Evolutionary conservation across 805 yeast species (phyloP).

Genomic region (Spathaspora hagerdaliae): DNA sequence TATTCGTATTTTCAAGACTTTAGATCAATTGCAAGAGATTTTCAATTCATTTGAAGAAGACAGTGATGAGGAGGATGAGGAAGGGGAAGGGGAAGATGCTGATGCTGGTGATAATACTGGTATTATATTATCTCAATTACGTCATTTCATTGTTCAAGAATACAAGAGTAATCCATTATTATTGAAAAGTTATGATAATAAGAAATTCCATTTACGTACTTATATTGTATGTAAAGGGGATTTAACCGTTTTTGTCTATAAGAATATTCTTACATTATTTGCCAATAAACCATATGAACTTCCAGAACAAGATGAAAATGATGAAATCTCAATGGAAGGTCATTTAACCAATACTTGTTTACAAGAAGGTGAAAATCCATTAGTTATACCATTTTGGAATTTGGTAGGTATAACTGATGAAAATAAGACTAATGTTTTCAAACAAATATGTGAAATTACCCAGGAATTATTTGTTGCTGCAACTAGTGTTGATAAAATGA

Average conservation of each 20-base stretch:
- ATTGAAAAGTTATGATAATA: slow-evolving; percentile 51
- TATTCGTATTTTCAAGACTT: slow-evolving; percentile 72
- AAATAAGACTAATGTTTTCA: slow-evolving; percentile 41
- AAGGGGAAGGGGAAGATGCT: slow-evolving; percentile 34
- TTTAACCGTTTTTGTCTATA: slow-evolving; percentile 73
- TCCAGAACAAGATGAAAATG: slow-evolving; percentile 26
- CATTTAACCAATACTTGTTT: slow-evolving; percentile 94
- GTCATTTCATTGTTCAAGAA: slow-evolving; percentile 89
- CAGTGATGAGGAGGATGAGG: slow-evolving; percentile 58
- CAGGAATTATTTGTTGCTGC: slow-evolving; percentile 81
- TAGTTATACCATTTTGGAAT: slow-evolving; percentile 64
- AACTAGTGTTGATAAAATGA: slow-evolving; percentile 69
- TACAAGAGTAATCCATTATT: slow-evolving; percentile 70
- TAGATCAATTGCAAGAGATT: slow-evolving; percentile 75
- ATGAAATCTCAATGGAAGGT: slow-evolving; percentile 50
- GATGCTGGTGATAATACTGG: slow-evolving; percentile 50
- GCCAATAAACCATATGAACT: slow-evolving; percentile 50
- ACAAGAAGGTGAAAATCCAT: slow-evolving; percentile 51
- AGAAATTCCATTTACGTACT: slow-evolving; percentile 86
- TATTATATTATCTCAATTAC: slow-evolving; percentile 76
- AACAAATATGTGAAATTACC: slow-evolving; percentile 57
- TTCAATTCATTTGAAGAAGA: slow-evolving; percentile 84
- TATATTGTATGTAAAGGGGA: slow-evolving; percentile 77
- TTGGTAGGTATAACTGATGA: slow-evolving; percentile 38
- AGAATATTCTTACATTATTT: slow-evolving; percentile 77